These are phyloP conservation scores for Leccinum angustisporum DNA, from an alignment of 1,284 basidiomycete species.

Conservation along the genomic window DNA sequence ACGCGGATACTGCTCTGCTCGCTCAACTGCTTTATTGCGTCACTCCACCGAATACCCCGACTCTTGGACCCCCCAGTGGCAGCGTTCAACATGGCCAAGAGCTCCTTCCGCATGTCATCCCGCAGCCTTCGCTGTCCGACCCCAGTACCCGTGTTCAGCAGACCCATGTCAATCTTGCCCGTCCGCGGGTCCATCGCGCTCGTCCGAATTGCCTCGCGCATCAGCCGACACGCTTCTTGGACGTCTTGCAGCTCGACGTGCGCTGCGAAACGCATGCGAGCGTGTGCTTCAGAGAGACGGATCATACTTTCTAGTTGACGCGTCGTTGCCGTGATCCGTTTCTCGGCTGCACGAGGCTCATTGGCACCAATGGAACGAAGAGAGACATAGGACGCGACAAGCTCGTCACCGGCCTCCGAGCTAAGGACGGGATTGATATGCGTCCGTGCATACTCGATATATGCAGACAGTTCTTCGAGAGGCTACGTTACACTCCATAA, in stretches of 20 bases:
- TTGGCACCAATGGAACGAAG: conserved; percentile 87
- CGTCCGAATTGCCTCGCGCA: conserved; percentile 94
- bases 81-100: conserved; percentile 67
- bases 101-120: conserved; percentile 82
- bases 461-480: conserved; percentile 86
- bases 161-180: conserved; percentile 93
- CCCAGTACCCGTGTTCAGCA: conserved; percentile 93
- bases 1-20: conserved; percentile 80
- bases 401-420: conserved; percentile 81
- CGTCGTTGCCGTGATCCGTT: conserved; percentile 97
- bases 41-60: conserved; percentile 76
- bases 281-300: conserved; percentile 95
- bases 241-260: conserved; percentile 88
- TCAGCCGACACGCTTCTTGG: conserved; percentile 86
- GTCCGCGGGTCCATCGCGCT: conserved; percentile 94
- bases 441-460: conserved; percentile 92
- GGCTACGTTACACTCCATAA: conserved; percentile 52
- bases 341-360: conserved; percentile 85
- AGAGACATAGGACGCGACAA: conserved; percentile 89
- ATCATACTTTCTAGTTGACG: conserved; percentile 98
- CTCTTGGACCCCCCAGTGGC: conserved; percentile 45
- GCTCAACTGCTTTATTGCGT: conserved; percentile 72
- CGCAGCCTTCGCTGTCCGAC: conserved; percentile 79
- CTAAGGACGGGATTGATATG: conserved; percentile 89
- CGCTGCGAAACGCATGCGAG: conserved; percentile 89